Percentiles rank a stretch among this genome's conserved stretches.
Evolutionary conservation across 805 yeast genomes (phyloP).

Genomic region (Yamadazyma paraphyllophila): DNA sequence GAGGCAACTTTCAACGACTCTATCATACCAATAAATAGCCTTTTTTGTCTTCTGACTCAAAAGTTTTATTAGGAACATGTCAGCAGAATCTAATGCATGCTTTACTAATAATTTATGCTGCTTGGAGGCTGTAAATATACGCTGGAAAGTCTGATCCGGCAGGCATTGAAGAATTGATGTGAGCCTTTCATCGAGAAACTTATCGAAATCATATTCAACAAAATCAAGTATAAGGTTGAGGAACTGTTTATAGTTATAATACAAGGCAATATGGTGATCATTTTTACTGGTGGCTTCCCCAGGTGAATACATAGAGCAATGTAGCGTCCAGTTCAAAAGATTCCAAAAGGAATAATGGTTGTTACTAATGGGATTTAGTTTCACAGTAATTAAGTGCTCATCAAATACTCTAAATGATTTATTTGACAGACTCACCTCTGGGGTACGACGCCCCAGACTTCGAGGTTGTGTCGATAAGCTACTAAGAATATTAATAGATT

Average conservation of each 20-base stretch:
- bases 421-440: not conserved
- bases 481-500: not conserved
- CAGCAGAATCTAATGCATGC: not conserved
- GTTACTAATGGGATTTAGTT: slow-evolving; percentile 14
- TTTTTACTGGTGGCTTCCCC: not conserved
- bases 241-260: slow-evolving; percentile 19
- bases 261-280: slow-evolving; percentile 9
- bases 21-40: slow-evolving; percentile 27
- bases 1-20: slow-evolving; percentile 26
- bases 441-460: slow-evolving; percentile 1
- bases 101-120: not conserved
- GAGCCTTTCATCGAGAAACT: not conserved
- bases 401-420: slow-evolving; percentile 24
- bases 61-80: slow-evolving; percentile 16
- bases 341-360: slow-evolving; percentile 27
- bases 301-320: slow-evolving; percentile 23
- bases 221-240: slow-evolving; percentile 21
- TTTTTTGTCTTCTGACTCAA: slow-evolving; percentile 22
- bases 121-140: not conserved
- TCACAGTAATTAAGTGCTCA: slow-evolving; percentile 25
- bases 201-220: slow-evolving; percentile 16
- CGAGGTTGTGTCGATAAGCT: not conserved
- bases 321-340: slow-evolving; percentile 34
- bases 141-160: not conserved
- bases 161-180: not conserved